Percentiles rank a stretch among this genome's conserved stretches.
Evolutionary conservation across 768 basidiomycete species (phyloP).

Genomic region (Amanita rubescens): DNA sequence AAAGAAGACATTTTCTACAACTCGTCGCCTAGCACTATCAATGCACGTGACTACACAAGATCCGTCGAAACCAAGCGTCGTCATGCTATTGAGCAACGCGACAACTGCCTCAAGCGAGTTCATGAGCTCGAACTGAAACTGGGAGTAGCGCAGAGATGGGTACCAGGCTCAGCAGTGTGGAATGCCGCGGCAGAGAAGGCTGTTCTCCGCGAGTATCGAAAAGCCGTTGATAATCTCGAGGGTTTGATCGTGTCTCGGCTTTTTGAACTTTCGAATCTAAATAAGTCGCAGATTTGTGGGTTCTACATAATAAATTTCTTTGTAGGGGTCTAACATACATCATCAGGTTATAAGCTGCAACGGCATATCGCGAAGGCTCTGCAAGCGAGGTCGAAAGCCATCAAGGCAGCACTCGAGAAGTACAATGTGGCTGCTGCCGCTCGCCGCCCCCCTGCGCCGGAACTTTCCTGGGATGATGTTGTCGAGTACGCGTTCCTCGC

Average conservation of each 20-base stretch:
- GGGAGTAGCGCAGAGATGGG: no score
- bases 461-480: conserved; percentile 16
- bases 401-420: conserved; percentile 16
- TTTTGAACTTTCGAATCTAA: conserved; percentile 18
- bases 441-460: conserved; percentile 14
- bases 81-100: neutral
- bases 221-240: conserved; percentile 11
- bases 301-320: neutral
- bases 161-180: neutral
- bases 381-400: conserved; percentile 14
- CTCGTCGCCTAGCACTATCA: neutral
- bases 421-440: conserved; percentile 18
- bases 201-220: neutral
- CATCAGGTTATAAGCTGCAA: neutral
- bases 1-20: no score
- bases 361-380: neutral
- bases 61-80: neutral
- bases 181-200: neutral
- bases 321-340: no score
- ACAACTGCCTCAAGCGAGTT: neutral
- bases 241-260: conserved; percentile 15
- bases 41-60: neutral
- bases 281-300: conserved; percentile 22
- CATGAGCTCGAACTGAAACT: neutral
- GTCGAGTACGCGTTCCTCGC: conserved; percentile 9